These are phyloP conservation scores for Zalerion maritima DNA, from an alignment of 495 filamentous ascomycete genomes.

Conservation along the genomic window DNA sequence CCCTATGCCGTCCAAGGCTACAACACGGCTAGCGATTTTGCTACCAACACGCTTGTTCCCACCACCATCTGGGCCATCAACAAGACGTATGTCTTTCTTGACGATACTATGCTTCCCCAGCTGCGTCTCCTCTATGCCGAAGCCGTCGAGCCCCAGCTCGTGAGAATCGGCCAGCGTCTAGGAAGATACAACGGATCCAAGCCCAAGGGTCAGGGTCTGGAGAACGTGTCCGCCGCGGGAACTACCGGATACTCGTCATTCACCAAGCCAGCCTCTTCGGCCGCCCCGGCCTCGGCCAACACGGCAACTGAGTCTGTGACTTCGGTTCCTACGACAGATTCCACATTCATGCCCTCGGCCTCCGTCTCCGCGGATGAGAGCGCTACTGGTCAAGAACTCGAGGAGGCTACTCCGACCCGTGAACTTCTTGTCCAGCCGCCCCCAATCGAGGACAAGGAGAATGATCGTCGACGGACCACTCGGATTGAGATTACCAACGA, in stretches of 20 bases:
- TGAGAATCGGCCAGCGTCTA: constrained; percentile 79
- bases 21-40: constrained; percentile 45
- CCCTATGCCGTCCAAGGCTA: constrained; percentile 67
- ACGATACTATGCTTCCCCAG: constrained; percentile 63
- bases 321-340: too few relatives aligned
- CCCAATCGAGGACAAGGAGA: constrained; percentile 22
- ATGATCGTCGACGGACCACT: constrained; percentile 28
- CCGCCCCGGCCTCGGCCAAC: background rate
- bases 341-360: background rate
- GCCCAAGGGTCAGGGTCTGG: too few relatives aligned
- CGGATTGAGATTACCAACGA: constrained; percentile 63
- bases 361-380: too few relatives aligned
- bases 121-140: constrained; percentile 66
- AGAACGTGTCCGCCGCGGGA: constrained; percentile 1
- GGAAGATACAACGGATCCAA: constrained; percentile 63
- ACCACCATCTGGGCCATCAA: constrained; percentile 54
- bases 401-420: too few relatives aligned
- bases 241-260: background rate
- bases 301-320: too few relatives aligned
- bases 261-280: background rate
- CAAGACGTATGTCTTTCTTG: constrained; percentile 49
- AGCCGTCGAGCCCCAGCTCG: constrained; percentile 88
- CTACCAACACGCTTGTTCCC: constrained; percentile 58
- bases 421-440: too few relatives aligned
- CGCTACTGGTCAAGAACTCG: too few relatives aligned